Evolutionary conservation across 768 basidiomycete genomes (phyloP).

Genomic region (Lactarius deliciosus): DNA sequence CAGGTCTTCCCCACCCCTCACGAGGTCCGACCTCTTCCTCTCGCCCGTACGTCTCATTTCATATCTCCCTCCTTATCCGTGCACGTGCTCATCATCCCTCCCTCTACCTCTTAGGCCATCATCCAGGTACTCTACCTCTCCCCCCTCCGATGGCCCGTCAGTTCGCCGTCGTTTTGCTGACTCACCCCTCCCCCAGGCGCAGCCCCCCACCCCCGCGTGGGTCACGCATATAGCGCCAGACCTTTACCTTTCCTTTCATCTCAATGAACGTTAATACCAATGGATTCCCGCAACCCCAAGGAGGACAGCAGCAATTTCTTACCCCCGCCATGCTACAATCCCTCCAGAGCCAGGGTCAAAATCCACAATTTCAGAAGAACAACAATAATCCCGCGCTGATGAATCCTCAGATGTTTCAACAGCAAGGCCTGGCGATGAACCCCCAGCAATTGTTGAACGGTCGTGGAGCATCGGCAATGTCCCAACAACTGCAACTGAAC

Average conservation of each 20-base stretch:
- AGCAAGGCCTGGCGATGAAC: conserved; percentile 24
- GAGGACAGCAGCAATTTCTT: conserved; percentile 26
- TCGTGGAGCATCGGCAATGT: conserved; percentile 17
- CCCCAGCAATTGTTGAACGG: conserved; percentile 27
- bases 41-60: conserved; percentile 1
- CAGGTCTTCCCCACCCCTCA: conserved; percentile 19
- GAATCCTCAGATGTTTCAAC: conserved; percentile 28
- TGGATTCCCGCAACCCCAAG: conserved; percentile 26
- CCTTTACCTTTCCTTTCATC: not conserved
- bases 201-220: conserved; percentile 11
- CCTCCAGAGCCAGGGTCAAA: conserved; percentile 25
- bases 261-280: conserved; percentile 28
- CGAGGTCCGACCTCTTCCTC: conserved; percentile 11
- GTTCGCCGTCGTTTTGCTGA: conserved; percentile 12
- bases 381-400: conserved; percentile 23
- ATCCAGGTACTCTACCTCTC: conserved; percentile 17
- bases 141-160: conserved; percentile 14
- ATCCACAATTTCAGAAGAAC: conserved; percentile 27
- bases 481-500: conserved; percentile 27
- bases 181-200: conserved; percentile 3
- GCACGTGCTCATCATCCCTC: conserved; percentile 23
- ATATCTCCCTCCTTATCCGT: conserved; percentile 15
- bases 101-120: not conserved
- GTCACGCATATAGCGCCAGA: conserved; percentile 13
- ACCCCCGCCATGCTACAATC: conserved; percentile 22